Evolutionary conservation across 2,329 filamentous ascomycete genomes (phyloP).

Genomic region (Thelonectria rubi): DNA sequence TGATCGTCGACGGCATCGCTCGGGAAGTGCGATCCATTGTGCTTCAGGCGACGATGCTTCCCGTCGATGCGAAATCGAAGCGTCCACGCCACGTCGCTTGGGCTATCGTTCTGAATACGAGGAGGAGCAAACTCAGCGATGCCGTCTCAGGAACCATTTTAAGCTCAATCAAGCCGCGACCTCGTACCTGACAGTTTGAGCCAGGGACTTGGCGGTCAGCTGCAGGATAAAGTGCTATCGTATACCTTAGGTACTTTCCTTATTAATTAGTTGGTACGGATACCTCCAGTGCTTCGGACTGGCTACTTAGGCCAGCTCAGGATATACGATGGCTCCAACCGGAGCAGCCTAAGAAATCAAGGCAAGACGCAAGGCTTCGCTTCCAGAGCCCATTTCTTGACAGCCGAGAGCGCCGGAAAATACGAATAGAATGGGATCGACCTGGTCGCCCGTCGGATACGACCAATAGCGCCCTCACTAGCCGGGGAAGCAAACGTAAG

Average conservation of each 20-base stretch:
- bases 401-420: not conserved
- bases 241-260: no score
- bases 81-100: not conserved
- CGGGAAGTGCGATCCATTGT: constrained; percentile 36
- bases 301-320: not conserved
- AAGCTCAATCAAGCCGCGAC: constrained; percentile 20
- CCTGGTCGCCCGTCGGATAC: constrained; percentile 16
- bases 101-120: constrained; percentile 17
- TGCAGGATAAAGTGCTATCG: not conserved
- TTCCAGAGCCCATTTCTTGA: not conserved
- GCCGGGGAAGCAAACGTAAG: constrained; percentile 1
- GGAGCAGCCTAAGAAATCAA: not conserved
- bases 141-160: constrained; percentile 11
- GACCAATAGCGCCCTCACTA: constrained; percentile 10
- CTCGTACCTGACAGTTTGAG: constrained; percentile 18
- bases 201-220: not conserved
- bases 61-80: not conserved
- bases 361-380: no score
- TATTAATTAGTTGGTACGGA: no score
- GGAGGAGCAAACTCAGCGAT: constrained; percentile 10
- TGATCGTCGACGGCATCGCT: constrained; percentile 36
- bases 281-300: no score
- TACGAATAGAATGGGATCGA: constrained; percentile 20
- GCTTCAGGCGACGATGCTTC: not conserved
- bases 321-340: not conserved